Evolutionary conservation across 805 yeast species (phyloP).

Genomic region (Candida oleophila): DNA sequence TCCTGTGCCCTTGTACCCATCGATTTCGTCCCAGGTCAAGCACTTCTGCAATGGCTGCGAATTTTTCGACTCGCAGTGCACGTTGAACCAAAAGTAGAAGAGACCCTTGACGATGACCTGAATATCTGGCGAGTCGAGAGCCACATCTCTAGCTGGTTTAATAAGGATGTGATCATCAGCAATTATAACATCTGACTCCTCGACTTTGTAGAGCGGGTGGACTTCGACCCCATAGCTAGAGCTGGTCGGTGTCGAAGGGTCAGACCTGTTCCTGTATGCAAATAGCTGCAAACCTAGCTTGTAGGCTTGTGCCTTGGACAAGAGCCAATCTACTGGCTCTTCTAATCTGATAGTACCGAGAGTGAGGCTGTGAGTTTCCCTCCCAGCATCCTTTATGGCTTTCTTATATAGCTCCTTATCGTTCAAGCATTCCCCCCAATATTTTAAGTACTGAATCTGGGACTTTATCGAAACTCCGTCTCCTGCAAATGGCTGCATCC

Average conservation of each 20-base stretch:
- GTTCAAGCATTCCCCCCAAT: conserved; percentile 36
- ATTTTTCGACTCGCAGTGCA: conserved; percentile 31
- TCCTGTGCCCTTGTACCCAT: conserved; percentile 66
- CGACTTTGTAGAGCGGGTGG: conserved; percentile 1
- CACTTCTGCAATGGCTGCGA: background rate
- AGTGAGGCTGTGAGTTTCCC: background rate
- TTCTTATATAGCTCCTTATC: background rate
- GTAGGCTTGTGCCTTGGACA: conserved; percentile 4
- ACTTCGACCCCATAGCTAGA: conserved; percentile 6
- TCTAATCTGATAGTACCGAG: conserved; percentile 2
- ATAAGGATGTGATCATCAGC: background rate
- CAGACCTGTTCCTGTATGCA: conserved; percentile 3
- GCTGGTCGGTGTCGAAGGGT: background rate
- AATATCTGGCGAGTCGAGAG: conserved; percentile 12
- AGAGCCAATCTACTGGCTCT: background rate
- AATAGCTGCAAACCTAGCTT: conserved; percentile 8
- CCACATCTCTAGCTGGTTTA: background rate
- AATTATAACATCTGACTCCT: background rate
- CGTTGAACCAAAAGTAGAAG: conserved; percentile 32
- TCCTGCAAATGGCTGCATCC: conserved; percentile 59
- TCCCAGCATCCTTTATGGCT: background rate
- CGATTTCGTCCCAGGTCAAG: conserved; percentile 45
- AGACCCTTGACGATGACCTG: conserved; percentile 14
- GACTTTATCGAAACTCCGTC: conserved; percentile 70
- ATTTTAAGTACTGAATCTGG: conserved; percentile 65